phyloP scores from a whole-genome alignment of 108 stramenopile species.

The Cyclotella kingstonii region DNA sequence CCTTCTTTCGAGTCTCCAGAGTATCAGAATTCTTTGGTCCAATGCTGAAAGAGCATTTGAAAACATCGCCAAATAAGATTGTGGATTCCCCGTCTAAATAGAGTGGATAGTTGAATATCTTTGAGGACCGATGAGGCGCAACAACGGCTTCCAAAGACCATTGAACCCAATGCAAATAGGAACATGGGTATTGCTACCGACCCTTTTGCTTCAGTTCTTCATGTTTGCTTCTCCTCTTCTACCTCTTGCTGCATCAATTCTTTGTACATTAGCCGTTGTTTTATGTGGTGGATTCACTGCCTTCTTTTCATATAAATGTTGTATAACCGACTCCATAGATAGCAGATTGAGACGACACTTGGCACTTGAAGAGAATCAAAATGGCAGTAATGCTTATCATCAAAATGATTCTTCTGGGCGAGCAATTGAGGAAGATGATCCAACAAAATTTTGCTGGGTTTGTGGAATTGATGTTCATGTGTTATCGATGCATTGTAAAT shows the following conservation, averaged over 20 bases:
- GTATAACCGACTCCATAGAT: constrained; percentile 65
- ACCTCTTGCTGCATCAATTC: constrained; percentile 62
- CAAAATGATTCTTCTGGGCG: not conserved
- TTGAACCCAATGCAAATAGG: constrained; percentile 69
- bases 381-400: constrained; percentile 3
- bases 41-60: too few species aligned
- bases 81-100: too few species aligned
- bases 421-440: constrained; percentile 11
- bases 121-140: too few species aligned
- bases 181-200: constrained; percentile 73
- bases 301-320: constrained; percentile 53
- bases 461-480: constrained; percentile 68
- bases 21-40: too few species aligned
- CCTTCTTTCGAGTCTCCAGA: too few species aligned
- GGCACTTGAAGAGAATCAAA: constrained; percentile 9
- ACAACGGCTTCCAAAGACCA: constrained; percentile 67
- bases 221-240: constrained; percentile 61
- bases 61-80: too few species aligned
- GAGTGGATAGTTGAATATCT: too few species aligned
- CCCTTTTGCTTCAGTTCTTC: constrained; percentile 60
- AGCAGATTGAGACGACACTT: constrained; percentile 48
- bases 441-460: constrained; percentile 86
- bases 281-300: constrained; percentile 29
- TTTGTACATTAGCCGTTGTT: constrained; percentile 50
- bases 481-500: constrained; percentile 92